These are phyloP conservation scores for Tirmania nivea DNA, from an alignment of 495 filamentous ascomycete species.

Conservation along the genomic window DNA sequence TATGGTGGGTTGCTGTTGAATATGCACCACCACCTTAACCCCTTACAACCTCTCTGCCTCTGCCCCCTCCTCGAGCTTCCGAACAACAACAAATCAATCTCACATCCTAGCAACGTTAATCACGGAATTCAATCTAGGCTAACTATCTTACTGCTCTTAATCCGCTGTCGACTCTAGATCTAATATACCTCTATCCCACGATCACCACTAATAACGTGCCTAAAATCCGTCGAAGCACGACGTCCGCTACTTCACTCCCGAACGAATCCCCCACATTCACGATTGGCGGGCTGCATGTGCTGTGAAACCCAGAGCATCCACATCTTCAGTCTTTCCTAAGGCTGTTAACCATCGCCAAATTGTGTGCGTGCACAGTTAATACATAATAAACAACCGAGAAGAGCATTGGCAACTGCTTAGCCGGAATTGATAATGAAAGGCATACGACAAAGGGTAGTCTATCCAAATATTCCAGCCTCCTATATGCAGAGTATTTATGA, in stretches of 20 bases:
- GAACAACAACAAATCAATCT: neutral
- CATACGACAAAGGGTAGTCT: conserved; percentile 82
- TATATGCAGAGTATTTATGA: conserved; percentile 7
- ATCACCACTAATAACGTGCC: no score
- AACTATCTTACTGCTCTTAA: neutral
- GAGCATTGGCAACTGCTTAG: neutral
- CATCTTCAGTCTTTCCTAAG: no score
- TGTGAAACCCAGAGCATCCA: neutral
- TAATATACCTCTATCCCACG: no score
- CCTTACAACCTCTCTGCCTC: neutral
- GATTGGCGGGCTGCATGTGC: neutral
- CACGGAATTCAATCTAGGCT: neutral
- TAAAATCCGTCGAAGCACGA: no score
- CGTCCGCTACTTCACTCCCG: no score
- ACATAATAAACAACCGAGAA: neutral
- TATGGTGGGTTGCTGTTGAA: neutral
- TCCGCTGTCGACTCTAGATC: no score
- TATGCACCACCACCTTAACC: neutral
- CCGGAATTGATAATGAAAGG: conserved; percentile 48
- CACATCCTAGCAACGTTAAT: no score
- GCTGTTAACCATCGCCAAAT: neutral
- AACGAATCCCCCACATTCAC: neutral
- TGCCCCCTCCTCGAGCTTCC: neutral
- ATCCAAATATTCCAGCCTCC: conserved; percentile 9
- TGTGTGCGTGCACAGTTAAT: neutral